Evolutionary conservation across 768 basidiomycete species (phyloP), one percentile per base, ranked within the genome.

Genomic region (Pholiota molesta): DNA sequence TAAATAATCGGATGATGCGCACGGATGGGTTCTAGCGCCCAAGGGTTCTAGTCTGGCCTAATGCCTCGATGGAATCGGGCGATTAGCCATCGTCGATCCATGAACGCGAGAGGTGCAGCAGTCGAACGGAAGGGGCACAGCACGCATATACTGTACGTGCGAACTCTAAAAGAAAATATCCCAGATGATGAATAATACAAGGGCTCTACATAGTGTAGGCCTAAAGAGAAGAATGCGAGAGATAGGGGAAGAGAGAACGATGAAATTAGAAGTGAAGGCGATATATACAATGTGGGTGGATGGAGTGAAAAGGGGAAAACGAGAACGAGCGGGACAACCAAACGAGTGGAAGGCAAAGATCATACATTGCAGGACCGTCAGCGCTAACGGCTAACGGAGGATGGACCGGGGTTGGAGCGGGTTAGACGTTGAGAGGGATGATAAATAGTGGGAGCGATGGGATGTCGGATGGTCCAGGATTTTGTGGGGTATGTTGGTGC

Each of bases 331-430:
- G 31, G 31, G 9, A 31, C 31, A 31, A 7, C 31, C 31, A 31
- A 31, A 31, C 1, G 31, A 37, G 47, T 58, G 45, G 44, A 45
- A 28, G 28, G 44, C 14, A 49, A 45, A 31, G n/a, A 31, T 47
- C 56, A 26, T 57, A 45, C 44, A 44, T 57, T 44, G 42, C 44
- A 21, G 45, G 56, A 28, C n/a, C 42, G 19, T 57, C 17, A 31
- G 28, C 7, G 44, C 31, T 40, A 23, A 47, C 11, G 29, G 13
- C 47, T 49, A 23, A 49, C 9, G 28, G 28, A 5, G 44, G 28
- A 31, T 57, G 21, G n/a, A 31, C 11, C n/a, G 19, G 19, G 31
- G 17, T 42, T 28, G 44, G 17, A 16, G 31, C 10, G 33, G 52
- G 44, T 42, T 11, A 45, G 3, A 28, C 2, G 29, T n/a, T n/a